A percentile compares a stretch with the other conserved stretches of the same genome.
Conservation (phyloP, 1,284 basidiomycete species). For the Rhodotorula sp. region DNA sequence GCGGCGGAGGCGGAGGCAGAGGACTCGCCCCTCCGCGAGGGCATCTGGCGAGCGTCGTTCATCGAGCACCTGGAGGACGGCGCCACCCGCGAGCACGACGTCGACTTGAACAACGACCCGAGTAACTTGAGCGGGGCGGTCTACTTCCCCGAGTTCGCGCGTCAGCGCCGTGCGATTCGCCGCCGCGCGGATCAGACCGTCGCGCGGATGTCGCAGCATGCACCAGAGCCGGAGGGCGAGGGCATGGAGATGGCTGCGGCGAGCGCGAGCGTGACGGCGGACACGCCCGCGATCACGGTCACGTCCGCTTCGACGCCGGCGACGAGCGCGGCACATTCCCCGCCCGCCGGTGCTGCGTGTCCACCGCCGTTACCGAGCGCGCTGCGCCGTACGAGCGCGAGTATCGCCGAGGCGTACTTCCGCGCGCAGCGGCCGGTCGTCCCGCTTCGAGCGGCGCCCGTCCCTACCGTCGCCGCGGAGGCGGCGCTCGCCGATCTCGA, state of each 20-base stretch:
- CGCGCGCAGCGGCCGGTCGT: slow-evolving; percentile 15
- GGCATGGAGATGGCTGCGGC: not conserved
- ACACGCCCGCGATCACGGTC: slow-evolving; percentile 4
- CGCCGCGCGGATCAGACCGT: not conserved
- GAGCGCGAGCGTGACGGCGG: not conserved
- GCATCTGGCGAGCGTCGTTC: slow-evolving; percentile 23
- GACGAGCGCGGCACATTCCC: not conserved
- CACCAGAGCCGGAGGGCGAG: not conserved
- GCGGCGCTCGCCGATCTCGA: not conserved
- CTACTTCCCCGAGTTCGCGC: slow-evolving; percentile 18
- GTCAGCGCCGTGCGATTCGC: slow-evolving; percentile 13
- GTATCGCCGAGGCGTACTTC: slow-evolving; percentile 11
- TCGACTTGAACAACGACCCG: not conserved
- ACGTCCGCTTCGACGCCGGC: not conserved
- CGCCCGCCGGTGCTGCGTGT: not conserved
- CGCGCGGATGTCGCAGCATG: not conserved
- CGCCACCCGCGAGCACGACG: not conserved
- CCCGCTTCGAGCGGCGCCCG: not conserved
- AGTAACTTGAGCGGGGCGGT: not conserved
- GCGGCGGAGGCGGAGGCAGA: not conserved
- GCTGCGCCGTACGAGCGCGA: slow-evolving; percentile 3
- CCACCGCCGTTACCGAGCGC: no score
- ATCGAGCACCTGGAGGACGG: slow-evolving; percentile 19
- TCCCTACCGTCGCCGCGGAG: not conserved
- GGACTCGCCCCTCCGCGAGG: slow-evolving; percentile 4